Base-by-base conservation (phyloP, 805 yeast species). In the Candida stauntonica region DNA sequence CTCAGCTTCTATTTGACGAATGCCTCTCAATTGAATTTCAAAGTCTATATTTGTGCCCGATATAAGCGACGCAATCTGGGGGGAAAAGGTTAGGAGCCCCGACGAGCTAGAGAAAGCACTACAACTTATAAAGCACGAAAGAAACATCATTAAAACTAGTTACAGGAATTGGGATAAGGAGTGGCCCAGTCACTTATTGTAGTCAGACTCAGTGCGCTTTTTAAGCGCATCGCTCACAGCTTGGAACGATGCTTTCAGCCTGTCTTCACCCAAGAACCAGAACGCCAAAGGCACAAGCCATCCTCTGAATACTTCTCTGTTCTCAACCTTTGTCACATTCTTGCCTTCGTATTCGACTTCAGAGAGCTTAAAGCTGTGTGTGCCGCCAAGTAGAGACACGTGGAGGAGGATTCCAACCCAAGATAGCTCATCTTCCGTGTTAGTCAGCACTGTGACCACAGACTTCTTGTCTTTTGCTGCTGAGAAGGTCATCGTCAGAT, bases 231-330 rank as follows among this genome's bases (percentile, higher is more conserved):
- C 17, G 27, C 18, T 36, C 21, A 26, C 12, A 4, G 8, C 26
- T 14, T 4, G 17, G 17, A 13, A 31, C 9, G 8, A 4, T 18
- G 17, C 17, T 6, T 18, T 18, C 17, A 29, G 15, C 35, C 18
- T 21, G 14, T 26, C 17, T 20, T 11, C 15, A 29, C 38, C 31
- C 16, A 24, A 19, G 13, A 27, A 5, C 8, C 16, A 26, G 17
- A 37, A 31, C 17, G 27, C 27, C 3, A 31, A 6, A 11, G 40
- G 40, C 2, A 31, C 19, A n/a, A 37, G n/a, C 15, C 5, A 17
- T 7, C 39, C 39, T 8, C 20, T 13, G 19, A 36, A 36, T 4
- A 23, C n/a, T 28, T 36, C 39, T 13, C 39, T 35, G 16, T 36
- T 33, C 5, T 23, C 17, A 7, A 36, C 24, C 16, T 16, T 17